These are phyloP conservation scores for Terana coerulea DNA, from an alignment of 768 basidiomycete species.

Conservation along the genomic window DNA sequence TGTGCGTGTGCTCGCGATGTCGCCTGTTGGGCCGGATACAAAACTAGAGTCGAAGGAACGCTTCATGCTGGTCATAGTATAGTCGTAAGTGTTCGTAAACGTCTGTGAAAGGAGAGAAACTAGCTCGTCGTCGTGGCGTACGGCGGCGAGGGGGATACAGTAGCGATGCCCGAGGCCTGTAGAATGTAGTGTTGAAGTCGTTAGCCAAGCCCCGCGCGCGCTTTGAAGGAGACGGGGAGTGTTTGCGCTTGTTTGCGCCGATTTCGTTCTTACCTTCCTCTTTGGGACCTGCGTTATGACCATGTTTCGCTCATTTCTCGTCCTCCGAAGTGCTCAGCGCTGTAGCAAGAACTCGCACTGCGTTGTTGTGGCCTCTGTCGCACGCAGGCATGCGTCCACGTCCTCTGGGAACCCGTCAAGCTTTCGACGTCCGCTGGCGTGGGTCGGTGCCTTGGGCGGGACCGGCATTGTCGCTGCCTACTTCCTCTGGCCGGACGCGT, in stretches of 20 bases:
- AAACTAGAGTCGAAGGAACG: constrained; percentile 19
- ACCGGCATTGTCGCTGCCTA: constrained; percentile 44
- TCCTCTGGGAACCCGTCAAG: background rate
- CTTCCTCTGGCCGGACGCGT: constrained; percentile 47
- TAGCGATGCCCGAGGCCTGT: too few relatives aligned
- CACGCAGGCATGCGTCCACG: background rate
- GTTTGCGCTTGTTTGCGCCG: constrained; percentile 1
- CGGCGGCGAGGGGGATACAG: constrained; percentile 1
- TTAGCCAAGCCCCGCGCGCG: background rate
- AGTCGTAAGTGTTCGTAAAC: constrained; percentile 13
- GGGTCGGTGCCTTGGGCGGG: constrained; percentile 31
- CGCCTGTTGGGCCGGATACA: constrained; percentile 9
- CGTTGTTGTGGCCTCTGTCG: background rate
- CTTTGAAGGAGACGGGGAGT: background rate
- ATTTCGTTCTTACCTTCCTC: background rate
- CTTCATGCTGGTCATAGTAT: constrained; percentile 15
- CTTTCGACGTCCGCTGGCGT: constrained; percentile 7
- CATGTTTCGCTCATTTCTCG: background rate
- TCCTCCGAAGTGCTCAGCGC: background rate
- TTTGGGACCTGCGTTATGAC: background rate
- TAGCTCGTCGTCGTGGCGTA: constrained; percentile 1
- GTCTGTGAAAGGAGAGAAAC: too few relatives aligned
- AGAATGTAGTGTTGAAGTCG: constrained; percentile 2
- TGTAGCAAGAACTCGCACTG: background rate
- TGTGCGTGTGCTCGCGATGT: constrained; percentile 4